Conservation (phyloP, 2,329 filamentous ascomycete species). For the Colletotrichum lindemuthianum region DNA sequence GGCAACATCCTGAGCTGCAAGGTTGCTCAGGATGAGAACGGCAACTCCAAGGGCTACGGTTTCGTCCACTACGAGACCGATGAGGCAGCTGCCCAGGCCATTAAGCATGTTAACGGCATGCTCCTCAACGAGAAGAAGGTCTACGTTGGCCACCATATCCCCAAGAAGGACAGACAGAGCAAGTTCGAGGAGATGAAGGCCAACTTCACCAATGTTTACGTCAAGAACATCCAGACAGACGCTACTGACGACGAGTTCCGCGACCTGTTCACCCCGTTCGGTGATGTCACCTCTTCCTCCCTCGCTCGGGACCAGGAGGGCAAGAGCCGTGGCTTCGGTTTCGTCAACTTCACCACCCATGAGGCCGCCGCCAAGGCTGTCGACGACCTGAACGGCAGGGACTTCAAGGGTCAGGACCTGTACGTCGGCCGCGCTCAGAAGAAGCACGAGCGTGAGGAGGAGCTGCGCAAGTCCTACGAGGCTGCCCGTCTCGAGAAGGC, state of each 20-base stretch:
- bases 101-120: constrained; percentile 99
- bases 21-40: constrained; percentile 96
- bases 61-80: constrained; percentile 99
- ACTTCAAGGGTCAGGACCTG: constrained; percentile 93
- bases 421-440: constrained; percentile 99
- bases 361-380: constrained; percentile 88
- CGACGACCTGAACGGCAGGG: constrained; percentile 89
- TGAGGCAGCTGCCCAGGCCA: constrained; percentile 94
- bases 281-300: constrained; percentile 94
- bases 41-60: constrained; percentile 97
- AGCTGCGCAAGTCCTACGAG: constrained; percentile 98
- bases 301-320: constrained; percentile 89
- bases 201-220: constrained; percentile 99
- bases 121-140: constrained; percentile 99
- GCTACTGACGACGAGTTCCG: constrained; percentile 95
- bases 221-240: constrained; percentile 94
- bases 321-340: constrained; percentile 95
- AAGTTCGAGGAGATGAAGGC: constrained; percentile 99
- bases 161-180: constrained; percentile 99
- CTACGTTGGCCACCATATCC: constrained; percentile 98
- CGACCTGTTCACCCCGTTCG: constrained; percentile 88
- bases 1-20: constrained; percentile 99
- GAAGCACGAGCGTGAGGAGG: constrained; percentile 99
- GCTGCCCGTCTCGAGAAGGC: constrained; percentile 97
- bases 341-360: constrained; percentile 95